Base-by-base conservation (phyloP, 2,329 filamentous ascomycete species). In the Fusarium sulawesiense region DNA sequence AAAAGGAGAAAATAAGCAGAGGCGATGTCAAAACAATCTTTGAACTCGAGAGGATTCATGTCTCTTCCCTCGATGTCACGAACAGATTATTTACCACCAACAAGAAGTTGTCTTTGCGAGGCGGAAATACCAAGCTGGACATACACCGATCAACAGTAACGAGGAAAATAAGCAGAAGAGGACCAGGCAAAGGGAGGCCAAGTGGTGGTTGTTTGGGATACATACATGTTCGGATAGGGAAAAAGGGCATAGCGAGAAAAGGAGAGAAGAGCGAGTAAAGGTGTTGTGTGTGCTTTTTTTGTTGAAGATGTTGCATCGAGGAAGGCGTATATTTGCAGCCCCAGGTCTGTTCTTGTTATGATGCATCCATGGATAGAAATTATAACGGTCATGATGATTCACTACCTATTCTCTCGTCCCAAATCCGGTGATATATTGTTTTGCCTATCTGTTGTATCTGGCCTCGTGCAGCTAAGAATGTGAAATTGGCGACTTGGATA, bases 351-450 rank as follows among this genome's bases (percentile, higher is more conserved):
- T 70, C 49, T 65, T 70, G 54, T 63, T 66, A 72, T 63, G 68
- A 71, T 55, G 42, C 54, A 68, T 64, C 50, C 60, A 71, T 70
- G 57, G 65, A 71, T 71, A 71, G 68, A 68, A 61, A 47, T 70
- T 66, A 69, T 66, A 66, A 72, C 57, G 68, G 68, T 46, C 56
- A 66, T 72, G 61, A 70, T 48, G 68, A 72, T 72, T 68, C 60
- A 68, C 53, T 68, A 29, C 57, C 64, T 37, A 53, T 30, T 12
- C 23, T 34, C 13, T 48, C 21, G 40, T 37, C 40, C 30, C 20
- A 27, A 47, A 16, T 42, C 29, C 42, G 32, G 45, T 48, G 48
- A 66, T 18, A 45, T 8, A 11, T 7, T 37, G 18, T 37, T 37
- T 45, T 41, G 18, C 18, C 4, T 41, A 13, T 45, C 13, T 46